phyloP scores from a whole-genome alignment of 306 rosid genomes.

The Prunus davidiana region DNA sequence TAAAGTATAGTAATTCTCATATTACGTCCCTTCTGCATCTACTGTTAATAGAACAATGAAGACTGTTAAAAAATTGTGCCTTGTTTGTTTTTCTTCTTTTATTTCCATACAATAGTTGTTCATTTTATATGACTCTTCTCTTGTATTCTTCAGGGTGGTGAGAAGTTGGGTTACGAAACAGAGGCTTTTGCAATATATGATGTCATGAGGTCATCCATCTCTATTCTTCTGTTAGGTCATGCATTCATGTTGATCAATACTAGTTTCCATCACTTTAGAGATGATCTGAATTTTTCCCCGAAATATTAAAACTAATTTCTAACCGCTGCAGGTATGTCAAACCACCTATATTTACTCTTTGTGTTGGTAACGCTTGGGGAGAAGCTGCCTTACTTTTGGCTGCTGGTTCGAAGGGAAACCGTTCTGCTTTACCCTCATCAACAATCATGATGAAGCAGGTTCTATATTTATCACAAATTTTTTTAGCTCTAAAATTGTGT shows the following conservation, averaged over 20 bases:
- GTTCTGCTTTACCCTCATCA: conserved; percentile 92
- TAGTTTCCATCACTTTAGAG: background rate
- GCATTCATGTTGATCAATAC: background rate
- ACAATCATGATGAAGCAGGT: conserved; percentile 98
- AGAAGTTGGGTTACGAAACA: conserved; percentile 95
- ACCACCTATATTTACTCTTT: conserved; percentile 88
- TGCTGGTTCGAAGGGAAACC: conserved; percentile 92
- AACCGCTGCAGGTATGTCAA: conserved; percentile 59
- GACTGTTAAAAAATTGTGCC: conserved; percentile 8
- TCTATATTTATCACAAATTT: conserved; percentile 4
- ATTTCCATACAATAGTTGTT: conserved; percentile 15
- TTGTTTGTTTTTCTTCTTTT: background rate
- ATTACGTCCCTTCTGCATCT: background rate
- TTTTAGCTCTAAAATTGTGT: conserved; percentile 15
- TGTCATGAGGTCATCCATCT: conserved; percentile 74
- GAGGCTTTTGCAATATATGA: conserved; percentile 93
- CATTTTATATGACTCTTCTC: conserved; percentile 15
- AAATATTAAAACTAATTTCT: background rate
- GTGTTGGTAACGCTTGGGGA: conserved; percentile 99
- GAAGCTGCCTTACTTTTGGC: conserved; percentile 99
- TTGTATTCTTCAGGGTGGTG: conserved; percentile 77
- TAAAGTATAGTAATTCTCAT: background rate
- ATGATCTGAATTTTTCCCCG: background rate
- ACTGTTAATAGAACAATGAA: conserved; percentile 1
- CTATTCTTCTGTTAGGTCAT: conserved; percentile 18